These are phyloP conservation scores for Plasmodium vivax DNA, from an alignment of 169 alveolate genomes.

Conservation along the genomic window DNA sequence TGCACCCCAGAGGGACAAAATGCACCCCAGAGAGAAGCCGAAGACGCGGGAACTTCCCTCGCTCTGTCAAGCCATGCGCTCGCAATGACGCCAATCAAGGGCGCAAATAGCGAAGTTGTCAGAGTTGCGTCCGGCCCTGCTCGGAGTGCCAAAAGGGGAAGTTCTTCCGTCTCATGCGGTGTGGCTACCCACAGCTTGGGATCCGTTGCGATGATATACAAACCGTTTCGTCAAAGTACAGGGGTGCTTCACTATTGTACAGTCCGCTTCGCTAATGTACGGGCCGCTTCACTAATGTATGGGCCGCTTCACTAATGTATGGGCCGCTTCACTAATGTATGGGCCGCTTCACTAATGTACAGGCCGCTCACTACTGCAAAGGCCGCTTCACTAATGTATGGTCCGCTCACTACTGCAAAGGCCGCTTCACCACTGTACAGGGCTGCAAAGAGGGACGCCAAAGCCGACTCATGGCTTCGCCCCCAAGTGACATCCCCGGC, in stretches of 20 bases:
- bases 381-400: too few species aligned
- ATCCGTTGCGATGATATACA: neutral
- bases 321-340: too few species aligned
- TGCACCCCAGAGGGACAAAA: neutral
- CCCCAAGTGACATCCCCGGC: neutral
- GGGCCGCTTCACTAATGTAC: too few species aligned
- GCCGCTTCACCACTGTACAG: neutral
- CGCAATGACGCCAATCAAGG: neutral
- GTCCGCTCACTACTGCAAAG: too few species aligned
- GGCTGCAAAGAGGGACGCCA: neutral
- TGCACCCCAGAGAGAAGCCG: neutral
- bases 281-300: too few species aligned
- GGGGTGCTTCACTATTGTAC: neutral
- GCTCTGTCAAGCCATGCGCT: constrained; percentile 2
- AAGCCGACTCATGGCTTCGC: neutral
- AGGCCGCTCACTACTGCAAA: too few species aligned
- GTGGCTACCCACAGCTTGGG: neutral
- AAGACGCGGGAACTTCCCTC: neutral
- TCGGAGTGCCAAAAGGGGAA: neutral
- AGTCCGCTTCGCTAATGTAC: too few species aligned
- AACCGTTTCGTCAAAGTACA: neutral
- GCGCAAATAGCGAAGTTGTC: neutral
- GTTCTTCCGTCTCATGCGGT: neutral
- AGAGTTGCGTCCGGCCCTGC: neutral
- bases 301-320: too few species aligned